Evolutionary conservation across 305 asterid species (phyloP).

Genomic region (Solanum aculeatissimum): DNA sequence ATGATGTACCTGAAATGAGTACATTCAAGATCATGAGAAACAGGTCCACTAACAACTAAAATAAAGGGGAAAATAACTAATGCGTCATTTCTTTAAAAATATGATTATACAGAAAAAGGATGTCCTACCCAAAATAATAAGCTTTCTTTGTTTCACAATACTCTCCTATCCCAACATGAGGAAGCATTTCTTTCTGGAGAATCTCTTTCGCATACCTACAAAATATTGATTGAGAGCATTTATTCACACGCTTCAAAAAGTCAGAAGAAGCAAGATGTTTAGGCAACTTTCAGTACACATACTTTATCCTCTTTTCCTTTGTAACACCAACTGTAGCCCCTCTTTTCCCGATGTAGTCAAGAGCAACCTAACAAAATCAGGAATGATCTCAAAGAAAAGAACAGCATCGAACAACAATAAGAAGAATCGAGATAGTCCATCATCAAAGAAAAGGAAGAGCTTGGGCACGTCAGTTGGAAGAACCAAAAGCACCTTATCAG

Average conservation of each 20-base stretch:
- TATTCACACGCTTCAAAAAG: background rate
- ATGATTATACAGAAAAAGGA: background rate
- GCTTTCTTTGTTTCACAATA: conserved; percentile 96
- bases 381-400: background rate
- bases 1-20: conserved; percentile 59
- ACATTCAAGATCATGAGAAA: background rate
- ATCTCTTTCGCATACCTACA: conserved; percentile 91
- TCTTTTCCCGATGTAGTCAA: conserved; percentile 95
- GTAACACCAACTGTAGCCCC: conserved; percentile 98
- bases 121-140: conserved; percentile 78
- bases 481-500: background rate
- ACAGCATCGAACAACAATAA: background rate
- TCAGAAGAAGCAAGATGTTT: background rate
- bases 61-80: background rate
- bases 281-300: conserved; percentile 9
- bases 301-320: conserved; percentile 91
- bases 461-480: background rate
- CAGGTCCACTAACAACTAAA: conserved; percentile 3
- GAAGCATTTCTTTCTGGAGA: conserved; percentile 98
- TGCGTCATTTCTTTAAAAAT: background rate
- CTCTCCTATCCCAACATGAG: conserved; percentile 94
- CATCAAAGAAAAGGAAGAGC: background rate
- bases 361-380: conserved; percentile 62
- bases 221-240: background rate
- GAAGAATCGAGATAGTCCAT: background rate